A percentile compares a stretch with the other conserved stretches of the same genome.
Conservation (phyloP, 768 basidiomycete genomes). For the Russula abietina region DNA sequence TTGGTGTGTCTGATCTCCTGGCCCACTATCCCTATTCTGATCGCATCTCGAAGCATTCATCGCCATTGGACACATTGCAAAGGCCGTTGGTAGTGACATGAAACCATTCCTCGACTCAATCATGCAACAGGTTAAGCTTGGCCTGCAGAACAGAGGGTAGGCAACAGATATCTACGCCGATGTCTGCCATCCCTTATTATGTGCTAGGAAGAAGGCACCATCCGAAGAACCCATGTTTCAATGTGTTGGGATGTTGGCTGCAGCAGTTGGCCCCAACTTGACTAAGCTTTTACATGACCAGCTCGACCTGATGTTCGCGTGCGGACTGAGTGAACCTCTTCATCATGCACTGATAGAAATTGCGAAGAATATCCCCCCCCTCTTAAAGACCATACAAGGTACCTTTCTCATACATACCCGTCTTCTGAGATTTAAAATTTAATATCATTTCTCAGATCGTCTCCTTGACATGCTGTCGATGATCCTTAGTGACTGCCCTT, state of each 20-base stretch:
- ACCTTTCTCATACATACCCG: slow-evolving; percentile 10
- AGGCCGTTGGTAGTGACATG: slow-evolving; percentile 90
- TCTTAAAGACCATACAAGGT: slow-evolving; percentile 92
- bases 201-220: slow-evolving; percentile 80
- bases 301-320: slow-evolving; percentile 93
- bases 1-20: slow-evolving; percentile 47
- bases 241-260: slow-evolving; percentile 93
- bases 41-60: slow-evolving; percentile 65
- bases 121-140: slow-evolving; percentile 82
- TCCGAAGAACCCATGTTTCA: slow-evolving; percentile 95
- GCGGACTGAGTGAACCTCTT: slow-evolving; percentile 86
- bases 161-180: slow-evolving; percentile 21
- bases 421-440: slow-evolving; percentile 3
- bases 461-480: slow-evolving; percentile 78
- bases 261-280: slow-evolving; percentile 90
- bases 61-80: slow-evolving; percentile 92
- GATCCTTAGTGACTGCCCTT: slow-evolving; percentile 76
- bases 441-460: slow-evolving; percentile 52
- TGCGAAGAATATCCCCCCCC: slow-evolving; percentile 79
- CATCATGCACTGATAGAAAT: slow-evolving; percentile 80
- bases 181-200: slow-evolving; percentile 2
- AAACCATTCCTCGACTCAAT: slow-evolving; percentile 91
- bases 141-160: slow-evolving; percentile 83
- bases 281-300: slow-evolving; percentile 96
- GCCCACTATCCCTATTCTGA: slow-evolving; percentile 3